Conservation (phyloP, 352 stramenopile species). For the Phytopythium kandeliae region DNA sequence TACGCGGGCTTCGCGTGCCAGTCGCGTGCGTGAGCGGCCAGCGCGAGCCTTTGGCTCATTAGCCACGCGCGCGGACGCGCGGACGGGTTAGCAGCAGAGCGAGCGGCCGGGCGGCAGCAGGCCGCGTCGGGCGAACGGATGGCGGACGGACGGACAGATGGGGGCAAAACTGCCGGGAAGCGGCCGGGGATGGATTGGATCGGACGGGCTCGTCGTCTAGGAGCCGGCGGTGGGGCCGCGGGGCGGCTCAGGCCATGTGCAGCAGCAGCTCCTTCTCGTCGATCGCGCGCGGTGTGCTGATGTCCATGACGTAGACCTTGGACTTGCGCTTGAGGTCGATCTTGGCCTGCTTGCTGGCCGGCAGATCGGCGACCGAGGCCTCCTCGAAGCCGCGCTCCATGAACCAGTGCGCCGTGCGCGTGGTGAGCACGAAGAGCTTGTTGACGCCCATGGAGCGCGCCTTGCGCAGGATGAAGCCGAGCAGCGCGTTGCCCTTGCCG, state of each 20-base stretch:
- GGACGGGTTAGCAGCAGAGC: neutral
- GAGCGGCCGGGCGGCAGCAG: too few species aligned
- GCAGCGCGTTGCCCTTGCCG: constrained; percentile 86
- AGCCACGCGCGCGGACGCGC: constrained; percentile 24
- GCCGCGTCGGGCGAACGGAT: too few species aligned
- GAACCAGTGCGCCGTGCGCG: constrained; percentile 98
- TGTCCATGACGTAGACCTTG: constrained; percentile 88
- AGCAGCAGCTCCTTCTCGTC: constrained; percentile 84
- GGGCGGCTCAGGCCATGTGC: constrained; percentile 29
- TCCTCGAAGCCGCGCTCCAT: constrained; percentile 94
- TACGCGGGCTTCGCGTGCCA: constrained; percentile 63
- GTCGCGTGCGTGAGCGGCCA: too few species aligned
- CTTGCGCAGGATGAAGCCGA: constrained; percentile 90
- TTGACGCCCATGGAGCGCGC: constrained; percentile 77
- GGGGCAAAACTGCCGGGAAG: too few species aligned
- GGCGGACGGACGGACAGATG: too few species aligned
- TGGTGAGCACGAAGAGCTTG: constrained; percentile 97
- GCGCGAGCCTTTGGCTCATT: too few species aligned
- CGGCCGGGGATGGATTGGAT: too few species aligned
- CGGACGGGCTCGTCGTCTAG: too few species aligned
- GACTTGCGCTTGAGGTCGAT: constrained; percentile 81
- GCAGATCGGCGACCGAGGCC: constrained; percentile 85
- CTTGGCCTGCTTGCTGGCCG: constrained; percentile 65
- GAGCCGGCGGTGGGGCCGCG: too few species aligned
- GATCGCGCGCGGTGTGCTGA: constrained; percentile 72